phyloP scores from a whole-genome alignment of 1,139 yeast genomes.

The Pichia norvegensis region DNA sequence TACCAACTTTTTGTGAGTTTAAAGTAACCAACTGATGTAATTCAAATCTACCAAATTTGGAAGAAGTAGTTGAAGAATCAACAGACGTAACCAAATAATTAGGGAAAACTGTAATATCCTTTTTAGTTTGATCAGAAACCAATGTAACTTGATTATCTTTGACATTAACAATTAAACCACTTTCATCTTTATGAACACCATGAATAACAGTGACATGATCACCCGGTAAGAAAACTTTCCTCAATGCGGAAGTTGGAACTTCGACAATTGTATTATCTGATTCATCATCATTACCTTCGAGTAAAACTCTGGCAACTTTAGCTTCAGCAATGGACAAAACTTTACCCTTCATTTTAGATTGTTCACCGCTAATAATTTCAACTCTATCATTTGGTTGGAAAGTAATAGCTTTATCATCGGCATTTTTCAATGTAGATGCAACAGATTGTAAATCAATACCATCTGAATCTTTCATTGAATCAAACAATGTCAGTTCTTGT shows the following conservation, averaged over 20 bases:
- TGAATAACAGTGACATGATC: conserved; percentile 91
- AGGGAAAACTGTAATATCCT: conserved; percentile 87
- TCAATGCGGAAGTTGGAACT: conserved; percentile 71
- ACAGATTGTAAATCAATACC: conserved; percentile 80
- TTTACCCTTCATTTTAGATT: conserved; percentile 78
- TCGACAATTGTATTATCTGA: conserved; percentile 38
- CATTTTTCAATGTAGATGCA: conserved; percentile 72
- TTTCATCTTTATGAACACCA: conserved; percentile 88
- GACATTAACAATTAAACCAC: conserved; percentile 84
- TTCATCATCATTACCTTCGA: conserved; percentile 44
- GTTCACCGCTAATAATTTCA: conserved; percentile 88
- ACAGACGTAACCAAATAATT: conserved; percentile 77
- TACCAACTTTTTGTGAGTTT: conserved; percentile 81
- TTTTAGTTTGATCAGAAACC: conserved; percentile 79
- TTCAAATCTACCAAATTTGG: conserved; percentile 66
- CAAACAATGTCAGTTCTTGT: conserved; percentile 82
- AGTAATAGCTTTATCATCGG: conserved; percentile 45
- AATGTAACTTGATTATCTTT: conserved; percentile 82
- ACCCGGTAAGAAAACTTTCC: conserved; percentile 84
- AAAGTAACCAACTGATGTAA: conserved; percentile 86
- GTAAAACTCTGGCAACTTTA: conserved; percentile 52
- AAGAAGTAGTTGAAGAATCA: conserved; percentile 53
- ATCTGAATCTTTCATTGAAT: conserved; percentile 52
- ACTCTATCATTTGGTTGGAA: conserved; percentile 95
- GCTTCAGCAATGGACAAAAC: conserved; percentile 61